Evolutionary conservation across 495 filamentous ascomycete genomes (phyloP), one percentile per base, ranked within the genome.

Genomic region (Penicillium atrosanguineum): DNA sequence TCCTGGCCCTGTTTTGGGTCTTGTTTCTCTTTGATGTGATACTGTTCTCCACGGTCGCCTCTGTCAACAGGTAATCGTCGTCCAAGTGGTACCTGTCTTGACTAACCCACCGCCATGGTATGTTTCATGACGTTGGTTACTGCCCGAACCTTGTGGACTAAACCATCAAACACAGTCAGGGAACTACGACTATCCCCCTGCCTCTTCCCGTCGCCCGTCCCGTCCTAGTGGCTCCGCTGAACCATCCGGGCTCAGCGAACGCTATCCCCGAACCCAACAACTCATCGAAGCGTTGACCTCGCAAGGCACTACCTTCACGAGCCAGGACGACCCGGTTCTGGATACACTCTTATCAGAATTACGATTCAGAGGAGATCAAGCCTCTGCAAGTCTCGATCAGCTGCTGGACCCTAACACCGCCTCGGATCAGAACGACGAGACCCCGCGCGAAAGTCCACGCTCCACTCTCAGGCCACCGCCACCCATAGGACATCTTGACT

Each of bases 131-230:
- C 36, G 29, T 40, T 45, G 19, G 40, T 50, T 36, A 21, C 39
- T 55, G 39, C 39, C 23, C 37, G 12, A 41, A 47, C 43, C 38
- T 26, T 15, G 55, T n/a, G 19, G 31, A 19, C 38, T 40, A 20
- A 40, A 7, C 38, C 16, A 18, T 40, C 38, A 20, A 40, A 8
- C 19, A 38, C 52, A 87, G 84, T 86, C 83, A 65, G 79, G 78
- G 52, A 82, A 83, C 68, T 78, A 78, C 63, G 78, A 83, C 64
- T 76, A 78, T 57, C 80, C 75, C 48, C 72, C 79, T 39, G 73
- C 80, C 45, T 77, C 77, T 48, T 56, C 55, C 18, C 77, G 72
- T 47, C 73, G 71, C 31, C 42, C 59, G 28, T 53, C 63, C 55
- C 64, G 65, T 52, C 44, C 59, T 23, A 51, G 43, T 50, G 53